A percentile compares a stretch with the other conserved stretches of the same genome.
These are phyloP conservation scores for Cladosporium austrohemisphaericum DNA, from an alignment of 2,329 filamentous ascomycete genomes.

Conservation along the genomic window DNA sequence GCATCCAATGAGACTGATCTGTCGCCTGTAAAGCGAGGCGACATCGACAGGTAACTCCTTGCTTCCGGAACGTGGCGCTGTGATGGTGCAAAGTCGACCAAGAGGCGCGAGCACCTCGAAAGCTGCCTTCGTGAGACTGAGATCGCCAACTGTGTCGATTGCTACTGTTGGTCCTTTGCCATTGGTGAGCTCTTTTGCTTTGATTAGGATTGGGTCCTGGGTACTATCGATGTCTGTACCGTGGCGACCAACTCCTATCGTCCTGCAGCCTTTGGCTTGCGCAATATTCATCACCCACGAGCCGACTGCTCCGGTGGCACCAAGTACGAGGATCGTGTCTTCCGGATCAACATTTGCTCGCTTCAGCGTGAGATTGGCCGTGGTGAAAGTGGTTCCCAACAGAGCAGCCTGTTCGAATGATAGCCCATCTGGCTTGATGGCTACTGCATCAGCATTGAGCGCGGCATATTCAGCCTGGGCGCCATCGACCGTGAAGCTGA, in stretches of 20 bases:
- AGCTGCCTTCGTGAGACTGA: constrained; percentile 25
- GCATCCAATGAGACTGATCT: constrained; percentile 15
- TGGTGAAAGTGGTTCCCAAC: constrained; percentile 30
- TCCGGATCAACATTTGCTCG: constrained; percentile 19
- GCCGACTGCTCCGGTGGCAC: constrained; percentile 30
- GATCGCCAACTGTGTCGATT: constrained; percentile 31
- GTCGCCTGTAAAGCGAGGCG: constrained; percentile 7
- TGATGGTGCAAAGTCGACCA: constrained; percentile 29
- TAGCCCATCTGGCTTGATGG: constrained; percentile 23
- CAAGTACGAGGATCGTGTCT: constrained; percentile 31
- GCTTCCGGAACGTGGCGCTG: constrained; percentile 21
- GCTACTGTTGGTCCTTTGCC: constrained; percentile 24
- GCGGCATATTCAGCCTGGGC: constrained; percentile 29
- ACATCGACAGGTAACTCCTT: constrained; percentile 12
- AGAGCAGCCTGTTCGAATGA: constrained; percentile 28
- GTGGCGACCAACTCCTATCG: constrained; percentile 27
- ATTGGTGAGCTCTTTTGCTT: constrained; percentile 15
- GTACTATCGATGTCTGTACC: constrained; percentile 21
- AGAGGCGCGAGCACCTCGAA: constrained; percentile 24
- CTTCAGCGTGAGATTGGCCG: constrained; percentile 25
- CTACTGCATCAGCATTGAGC: constrained; percentile 20
- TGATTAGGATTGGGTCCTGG: constrained; percentile 14
- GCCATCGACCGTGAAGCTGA: constrained; percentile 28
- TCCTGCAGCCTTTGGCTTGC: constrained; percentile 24
- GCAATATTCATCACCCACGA: constrained; percentile 27